A percentile compares a stretch with the other conserved stretches of the same genome.
Conservation (phyloP, 2,329 filamentous ascomycete genomes). For the Teratosphaeria pseudoeucalypti region DNA sequence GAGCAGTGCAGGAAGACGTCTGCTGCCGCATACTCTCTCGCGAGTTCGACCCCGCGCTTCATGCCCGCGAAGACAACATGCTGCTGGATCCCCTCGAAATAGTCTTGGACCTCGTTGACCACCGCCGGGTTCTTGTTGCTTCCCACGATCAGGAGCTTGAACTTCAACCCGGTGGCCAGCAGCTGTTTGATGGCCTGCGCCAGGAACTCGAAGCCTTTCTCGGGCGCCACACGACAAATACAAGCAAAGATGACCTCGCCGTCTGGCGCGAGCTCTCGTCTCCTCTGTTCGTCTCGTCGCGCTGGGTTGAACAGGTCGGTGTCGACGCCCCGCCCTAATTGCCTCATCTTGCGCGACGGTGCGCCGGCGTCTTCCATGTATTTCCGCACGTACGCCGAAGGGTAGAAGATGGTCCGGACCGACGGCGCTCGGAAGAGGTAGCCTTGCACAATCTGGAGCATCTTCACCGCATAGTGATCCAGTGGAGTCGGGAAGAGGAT, state of each 20-base stretch:
- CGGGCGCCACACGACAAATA: conserved; percentile 56
- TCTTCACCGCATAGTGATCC: conserved; percentile 49
- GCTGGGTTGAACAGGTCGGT: conserved; percentile 50
- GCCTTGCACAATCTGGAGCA: conserved; percentile 54
- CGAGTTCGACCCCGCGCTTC: conserved; percentile 49
- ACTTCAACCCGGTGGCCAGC: conserved; percentile 45
- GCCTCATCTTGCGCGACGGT: conserved; percentile 46
- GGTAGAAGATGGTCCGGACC: conserved; percentile 59
- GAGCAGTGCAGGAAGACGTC: conserved; percentile 65
- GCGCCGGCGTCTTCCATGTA: conserved; percentile 52
- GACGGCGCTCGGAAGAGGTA: conserved; percentile 54
- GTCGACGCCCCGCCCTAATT: conserved; percentile 56
- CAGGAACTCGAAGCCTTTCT: conserved; percentile 62
- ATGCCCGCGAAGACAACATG: conserved; percentile 59
- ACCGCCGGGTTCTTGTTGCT: conserved; percentile 56
- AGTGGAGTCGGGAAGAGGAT: conserved; percentile 58
- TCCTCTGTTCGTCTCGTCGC: conserved; percentile 36
- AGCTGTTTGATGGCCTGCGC: conserved; percentile 46
- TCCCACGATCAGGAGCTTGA: conserved; percentile 57
- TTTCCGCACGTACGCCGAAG: conserved; percentile 50
- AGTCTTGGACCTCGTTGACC: conserved; percentile 49
- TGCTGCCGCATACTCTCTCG: conserved; percentile 56
- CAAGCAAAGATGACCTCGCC: conserved; percentile 56
- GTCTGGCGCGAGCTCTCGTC: conserved; percentile 42
- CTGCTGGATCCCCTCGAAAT: conserved; percentile 46